Base-by-base conservation (phyloP, 2,329 filamentous ascomycete genomes). In the Botrytis hyacinthi region DNA sequence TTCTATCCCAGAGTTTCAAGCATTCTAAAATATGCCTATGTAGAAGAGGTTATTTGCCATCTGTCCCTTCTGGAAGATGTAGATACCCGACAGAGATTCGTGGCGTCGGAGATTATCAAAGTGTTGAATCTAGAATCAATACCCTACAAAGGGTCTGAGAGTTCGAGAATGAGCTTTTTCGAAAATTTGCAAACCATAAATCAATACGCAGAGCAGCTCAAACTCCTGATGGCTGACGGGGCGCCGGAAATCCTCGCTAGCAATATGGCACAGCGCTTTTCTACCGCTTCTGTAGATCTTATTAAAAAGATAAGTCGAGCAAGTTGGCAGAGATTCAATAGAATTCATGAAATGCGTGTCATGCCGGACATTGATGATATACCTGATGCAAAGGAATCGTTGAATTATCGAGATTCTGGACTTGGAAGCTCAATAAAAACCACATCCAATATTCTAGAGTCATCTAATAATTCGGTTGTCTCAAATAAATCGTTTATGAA, bases 41-140 rank as follows among this genome's bases (percentile, higher is more conserved):
- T 67, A 14, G 63, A 67, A 22, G 63, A 67, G 14, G 18, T 51
- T 9, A 37, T 67, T n/a, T 51, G 63, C 63, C 63, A 67, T 26
- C 32, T 67, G 18, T 51, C 63, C 3, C 44, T 35, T 4, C 4
- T 67, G 9, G 42, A 67, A 32, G 20, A 32, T 42, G 18, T 1
- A 29, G 40, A 69, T 16, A 57, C 35, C 3, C 18, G 35, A 22
- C 48, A 54, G 7, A 20, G 16, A 63, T 20, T 63, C 42, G n/a
- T 42, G 22, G 35, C 51, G 22, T 68, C 7, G 4, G 46, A 68
- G 54, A 44, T 67, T 10, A 44, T 67, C n/a, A 67, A 67, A 46
- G 7, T 37, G 12, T 29, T 68, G 51, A 57, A 32, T n/a, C 26
- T 5, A 44, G 63, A 57, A 29, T 29, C 7, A 26, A 4, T 26